Percentiles rank a stretch among this genome's conserved stretches.
Evolutionary conservation across 2,329 filamentous ascomycete species (phyloP).

Genomic region (Ophidiomyces ophidiicola): DNA sequence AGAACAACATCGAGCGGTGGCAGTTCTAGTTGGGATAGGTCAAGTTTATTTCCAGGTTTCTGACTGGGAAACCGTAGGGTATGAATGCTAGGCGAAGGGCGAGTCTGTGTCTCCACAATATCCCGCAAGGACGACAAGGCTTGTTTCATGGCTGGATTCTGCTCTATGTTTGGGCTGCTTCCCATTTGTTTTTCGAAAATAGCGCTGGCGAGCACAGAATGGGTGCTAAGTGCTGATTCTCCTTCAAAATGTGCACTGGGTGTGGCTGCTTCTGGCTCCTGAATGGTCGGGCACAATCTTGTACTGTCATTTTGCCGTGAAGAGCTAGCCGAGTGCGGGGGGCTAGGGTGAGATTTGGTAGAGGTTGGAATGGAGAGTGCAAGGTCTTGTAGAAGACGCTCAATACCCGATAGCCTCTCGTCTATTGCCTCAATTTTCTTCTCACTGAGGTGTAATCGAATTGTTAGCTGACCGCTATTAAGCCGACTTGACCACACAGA

Average conservation of each 20-base stretch:
- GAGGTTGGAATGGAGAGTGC: slow-evolving; percentile 13
- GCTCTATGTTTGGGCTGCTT: slow-evolving; percentile 24
- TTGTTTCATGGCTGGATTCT: slow-evolving; percentile 29
- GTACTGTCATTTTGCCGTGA: slow-evolving; percentile 20
- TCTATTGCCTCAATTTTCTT: slow-evolving; percentile 44
- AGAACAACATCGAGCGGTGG: slow-evolving; percentile 28
- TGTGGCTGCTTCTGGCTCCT: slow-evolving; percentile 14
- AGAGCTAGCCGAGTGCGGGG: slow-evolving; percentile 19
- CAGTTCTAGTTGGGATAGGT: slow-evolving; percentile 27
- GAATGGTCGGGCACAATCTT: not conserved
- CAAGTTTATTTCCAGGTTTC: slow-evolving; percentile 18
- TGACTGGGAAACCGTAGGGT: slow-evolving; percentile 23
- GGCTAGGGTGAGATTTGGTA: slow-evolving; percentile 17
- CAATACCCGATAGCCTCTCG: slow-evolving; percentile 39
- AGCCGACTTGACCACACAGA: not conserved
- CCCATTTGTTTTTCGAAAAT: slow-evolving; percentile 33
- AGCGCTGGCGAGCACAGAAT: slow-evolving; percentile 37
- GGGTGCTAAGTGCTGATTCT: slow-evolving; percentile 38
- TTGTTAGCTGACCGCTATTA: not conserved
- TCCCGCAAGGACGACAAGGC: slow-evolving; percentile 30
- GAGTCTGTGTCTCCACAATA: slow-evolving; percentile 29
- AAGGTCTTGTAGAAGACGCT: slow-evolving; percentile 31
- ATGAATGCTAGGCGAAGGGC: slow-evolving; percentile 19
- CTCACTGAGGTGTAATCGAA: slow-evolving; percentile 29
- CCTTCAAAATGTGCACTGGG: slow-evolving; percentile 34